Evolutionary conservation across 2,329 filamentous ascomycete genomes (phyloP).

Genomic region (Acephala macrosclerotiorum): DNA sequence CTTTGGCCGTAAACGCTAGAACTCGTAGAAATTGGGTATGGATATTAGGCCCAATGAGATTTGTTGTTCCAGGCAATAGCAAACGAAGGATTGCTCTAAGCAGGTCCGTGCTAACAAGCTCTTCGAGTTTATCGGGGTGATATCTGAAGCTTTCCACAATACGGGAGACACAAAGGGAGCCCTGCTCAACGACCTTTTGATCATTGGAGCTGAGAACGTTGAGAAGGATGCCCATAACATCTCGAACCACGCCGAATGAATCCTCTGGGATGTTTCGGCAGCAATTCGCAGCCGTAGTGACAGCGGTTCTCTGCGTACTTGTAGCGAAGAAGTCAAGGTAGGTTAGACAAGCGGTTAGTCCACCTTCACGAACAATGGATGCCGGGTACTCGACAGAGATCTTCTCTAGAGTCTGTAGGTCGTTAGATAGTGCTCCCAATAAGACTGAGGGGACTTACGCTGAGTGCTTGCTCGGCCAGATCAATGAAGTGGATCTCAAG

Average conservation of each 20-base stretch:
- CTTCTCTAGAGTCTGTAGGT: slow-evolving; percentile 80
- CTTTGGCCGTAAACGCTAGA: slow-evolving; percentile 86
- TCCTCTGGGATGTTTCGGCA: slow-evolving; percentile 96
- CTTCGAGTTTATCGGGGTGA: slow-evolving; percentile 85
- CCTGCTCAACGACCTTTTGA: slow-evolving; percentile 96
- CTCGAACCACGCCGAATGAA: slow-evolving; percentile 87
- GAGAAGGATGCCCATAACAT: slow-evolving; percentile 95
- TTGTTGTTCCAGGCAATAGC: slow-evolving; percentile 91
- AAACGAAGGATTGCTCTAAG: slow-evolving; percentile 86
- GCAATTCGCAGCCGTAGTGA: slow-evolving; percentile 97
- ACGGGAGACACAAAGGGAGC: slow-evolving; percentile 91
- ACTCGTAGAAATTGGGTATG: slow-evolving; percentile 97
- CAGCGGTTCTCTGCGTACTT: slow-evolving; percentile 93
- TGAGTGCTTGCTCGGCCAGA: slow-evolving; percentile 94
- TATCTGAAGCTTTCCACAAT: slow-evolving; percentile 98
- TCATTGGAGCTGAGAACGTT: slow-evolving; percentile 92
- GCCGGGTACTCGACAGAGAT: slow-evolving; percentile 96
- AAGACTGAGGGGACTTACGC: slow-evolving; percentile 55
- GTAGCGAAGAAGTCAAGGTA: slow-evolving; percentile 98
- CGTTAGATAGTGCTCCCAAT: slow-evolving; percentile 26
- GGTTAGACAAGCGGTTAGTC: slow-evolving; percentile 91
- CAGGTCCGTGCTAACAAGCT: slow-evolving; percentile 87
- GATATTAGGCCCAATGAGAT: slow-evolving; percentile 91
- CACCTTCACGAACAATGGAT: slow-evolving; percentile 94
- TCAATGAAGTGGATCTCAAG: slow-evolving; percentile 98